Base-by-base conservation (phyloP, 805 yeast genomes). In the Scheffersomyces ergatensis region DNA sequence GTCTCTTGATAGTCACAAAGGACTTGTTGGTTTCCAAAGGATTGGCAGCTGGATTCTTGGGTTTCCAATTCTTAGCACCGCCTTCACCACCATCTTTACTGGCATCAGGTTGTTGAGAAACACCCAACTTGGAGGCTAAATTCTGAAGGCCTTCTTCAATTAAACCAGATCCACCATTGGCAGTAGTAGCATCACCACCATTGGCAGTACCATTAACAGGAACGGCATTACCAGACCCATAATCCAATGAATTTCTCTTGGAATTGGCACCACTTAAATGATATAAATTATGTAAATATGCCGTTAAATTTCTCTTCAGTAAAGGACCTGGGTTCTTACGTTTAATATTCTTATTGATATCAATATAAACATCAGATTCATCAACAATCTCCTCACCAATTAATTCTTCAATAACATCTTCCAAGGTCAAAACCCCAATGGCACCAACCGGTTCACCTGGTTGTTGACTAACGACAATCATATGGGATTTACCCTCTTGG, bases 321-420 rank as follows among this genome's bases (percentile, higher is more conserved):
- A 84, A 67, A 1, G 92, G 92, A 9, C 90, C 90, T 1, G 92
- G 92, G 44, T 77, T 78, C 30, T 73, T 72, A 57, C 92, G 71
- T 63, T 87, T 86, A 56, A 90, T 89, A 44, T 88, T 88, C 48
- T 86, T 85, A 62, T 88, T 88, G 47, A 90, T 85, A 63, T 92
- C 97, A 43, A 90, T 78, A 56, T 85, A 89, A 15, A 93, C 97
- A 59, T 92, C 99, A 18, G 89, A 81, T 65, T 92, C 99, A 58
- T 92, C 99, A 32, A 92, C 92, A 55, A 92, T 92, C 61, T 92
- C 99, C 64, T 92, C 98, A 37, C 99, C 99, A 61, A 92, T 92
- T 48, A 92, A 74, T 65, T 92, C 99, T 63, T 92, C 99, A 57
- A 92, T 93, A n/a, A 92, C 97, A 58, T 92, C 99, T 64, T 92